phyloP scores from a whole-genome alignment of 2,329 filamentous ascomycete species.

The Monosporascus sp. region DNA sequence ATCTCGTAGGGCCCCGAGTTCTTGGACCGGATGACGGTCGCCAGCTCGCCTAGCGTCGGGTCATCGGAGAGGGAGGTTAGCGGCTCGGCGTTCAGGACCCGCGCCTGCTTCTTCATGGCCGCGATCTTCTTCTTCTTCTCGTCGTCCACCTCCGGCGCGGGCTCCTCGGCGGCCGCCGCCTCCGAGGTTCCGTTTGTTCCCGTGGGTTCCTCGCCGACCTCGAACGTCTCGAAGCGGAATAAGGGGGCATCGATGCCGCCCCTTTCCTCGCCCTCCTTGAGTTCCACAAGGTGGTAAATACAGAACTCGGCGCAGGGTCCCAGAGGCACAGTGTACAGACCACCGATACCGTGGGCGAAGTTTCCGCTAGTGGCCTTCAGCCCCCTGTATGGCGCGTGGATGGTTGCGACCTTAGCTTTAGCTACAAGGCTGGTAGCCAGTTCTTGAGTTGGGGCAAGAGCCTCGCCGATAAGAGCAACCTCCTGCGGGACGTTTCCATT shows the following conservation, averaged over 20 bases:
- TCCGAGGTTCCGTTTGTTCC: neutral
- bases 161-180: neutral
- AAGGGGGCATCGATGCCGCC: neutral
- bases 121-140: neutral
- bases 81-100: conserved; percentile 2
- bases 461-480: conserved; percentile 42
- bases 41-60: conserved; percentile 25
- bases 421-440: conserved; percentile 37
- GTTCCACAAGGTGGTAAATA: conserved; percentile 44
- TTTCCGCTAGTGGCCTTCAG: conserved; percentile 49
- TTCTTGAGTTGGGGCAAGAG: conserved; percentile 37
- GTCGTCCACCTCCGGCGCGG: neutral
- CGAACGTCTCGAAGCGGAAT: neutral
- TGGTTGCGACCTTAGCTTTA: conserved; percentile 32
- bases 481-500: conserved; percentile 22
- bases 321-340: conserved; percentile 29
- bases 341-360: conserved; percentile 38
- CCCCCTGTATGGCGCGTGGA: conserved; percentile 41
- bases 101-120: neutral
- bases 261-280: conserved; percentile 10
- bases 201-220: conserved; percentile 16
- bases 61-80: neutral
- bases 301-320: conserved; percentile 39
- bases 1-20: conserved; percentile 47
- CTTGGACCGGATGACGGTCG: conserved; percentile 39